Evolutionary conservation across 1,139 yeast species (phyloP).

Genomic region (Suhomyces kunorum): DNA sequence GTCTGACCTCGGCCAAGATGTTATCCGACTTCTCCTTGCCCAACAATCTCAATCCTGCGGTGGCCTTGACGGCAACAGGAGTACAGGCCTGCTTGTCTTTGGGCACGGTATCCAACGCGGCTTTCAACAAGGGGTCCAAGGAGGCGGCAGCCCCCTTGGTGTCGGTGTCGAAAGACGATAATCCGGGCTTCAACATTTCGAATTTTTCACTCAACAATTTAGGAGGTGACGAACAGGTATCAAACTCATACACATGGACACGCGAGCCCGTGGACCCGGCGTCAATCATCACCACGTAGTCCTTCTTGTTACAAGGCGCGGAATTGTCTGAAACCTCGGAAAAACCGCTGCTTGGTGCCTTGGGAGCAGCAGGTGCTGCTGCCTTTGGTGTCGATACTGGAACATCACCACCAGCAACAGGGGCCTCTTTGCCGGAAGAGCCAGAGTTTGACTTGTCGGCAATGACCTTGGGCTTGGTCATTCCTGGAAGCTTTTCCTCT

Average conservation of each 20-base stretch:
- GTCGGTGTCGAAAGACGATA: slow-evolving; percentile 81
- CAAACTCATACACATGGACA: slow-evolving; percentile 89
- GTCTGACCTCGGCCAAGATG: slow-evolving; percentile 73
- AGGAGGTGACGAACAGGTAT: slow-evolving; percentile 83
- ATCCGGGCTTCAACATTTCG: slow-evolving; percentile 89
- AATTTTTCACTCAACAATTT: slow-evolving; percentile 74
- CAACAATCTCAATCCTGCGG: slow-evolving; percentile 90
- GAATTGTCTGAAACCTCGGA: no score
- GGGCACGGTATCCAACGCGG: slow-evolving; percentile 79
- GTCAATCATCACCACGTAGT: slow-evolving; percentile 83
- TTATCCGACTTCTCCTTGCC: slow-evolving; percentile 72
- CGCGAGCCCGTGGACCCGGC: slow-evolving; percentile 98
- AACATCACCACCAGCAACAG: slow-evolving; percentile 3
- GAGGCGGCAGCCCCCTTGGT: slow-evolving; percentile 84
- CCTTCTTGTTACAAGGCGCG: slow-evolving; percentile 32
- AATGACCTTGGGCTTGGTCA: slow-evolving; percentile 20
- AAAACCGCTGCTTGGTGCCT: background rate
- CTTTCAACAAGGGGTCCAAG: slow-evolving; percentile 72
- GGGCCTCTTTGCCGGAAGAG: background rate
- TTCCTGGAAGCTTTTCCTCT: slow-evolving; percentile 11
- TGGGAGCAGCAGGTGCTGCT: slow-evolving; percentile 1
- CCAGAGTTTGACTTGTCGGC: slow-evolving; percentile 26
- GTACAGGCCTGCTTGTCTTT: slow-evolving; percentile 71
- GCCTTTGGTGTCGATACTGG: slow-evolving; percentile 7
- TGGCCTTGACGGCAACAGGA: slow-evolving; percentile 95